phyloP scores from a whole-genome alignment of 169 alveolate genomes.

The Cyclospora cayetanensis region DNA sequence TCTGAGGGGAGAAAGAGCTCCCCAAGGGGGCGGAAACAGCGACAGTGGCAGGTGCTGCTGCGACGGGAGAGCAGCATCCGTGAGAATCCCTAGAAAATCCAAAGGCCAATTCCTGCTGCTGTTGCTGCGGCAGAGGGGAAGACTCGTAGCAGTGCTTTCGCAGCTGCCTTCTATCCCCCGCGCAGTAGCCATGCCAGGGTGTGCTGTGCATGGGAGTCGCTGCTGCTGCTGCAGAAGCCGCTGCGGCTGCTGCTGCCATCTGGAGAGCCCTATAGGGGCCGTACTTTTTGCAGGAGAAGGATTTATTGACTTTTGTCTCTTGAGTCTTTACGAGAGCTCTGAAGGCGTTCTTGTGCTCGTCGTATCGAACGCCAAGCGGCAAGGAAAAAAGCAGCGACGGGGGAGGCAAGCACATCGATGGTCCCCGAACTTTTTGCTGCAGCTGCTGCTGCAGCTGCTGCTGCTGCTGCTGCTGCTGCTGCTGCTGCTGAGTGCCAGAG shows the following conservation, averaged over 20 bases:
- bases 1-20: not conserved
- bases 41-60: not conserved
- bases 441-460: conserved; percentile 36
- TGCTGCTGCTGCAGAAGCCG: not conserved
- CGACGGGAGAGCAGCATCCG: too few species aligned
- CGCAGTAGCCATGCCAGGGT: too few species aligned
- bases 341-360: conserved; percentile 31
- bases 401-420: not conserved
- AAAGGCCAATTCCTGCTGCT: not conserved
- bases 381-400: not conserved
- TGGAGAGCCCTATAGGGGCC: conserved; percentile 6
- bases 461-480: not conserved
- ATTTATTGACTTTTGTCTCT: not conserved
- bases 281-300: conserved; percentile 49
- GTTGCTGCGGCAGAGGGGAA: not conserved
- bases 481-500: not conserved
- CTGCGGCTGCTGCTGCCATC: conserved; percentile 13
- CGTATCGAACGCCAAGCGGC: conserved; percentile 46
- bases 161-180: not conserved
- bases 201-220: not conserved
- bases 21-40: not conserved
- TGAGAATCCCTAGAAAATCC: too few species aligned
- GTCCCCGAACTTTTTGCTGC: not conserved
- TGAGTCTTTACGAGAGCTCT: conserved; percentile 3
- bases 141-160: not conserved